These are phyloP conservation scores for Neurospora sublineolata DNA, from an alignment of 495 filamentous ascomycete species.

Conservation along the genomic window DNA sequence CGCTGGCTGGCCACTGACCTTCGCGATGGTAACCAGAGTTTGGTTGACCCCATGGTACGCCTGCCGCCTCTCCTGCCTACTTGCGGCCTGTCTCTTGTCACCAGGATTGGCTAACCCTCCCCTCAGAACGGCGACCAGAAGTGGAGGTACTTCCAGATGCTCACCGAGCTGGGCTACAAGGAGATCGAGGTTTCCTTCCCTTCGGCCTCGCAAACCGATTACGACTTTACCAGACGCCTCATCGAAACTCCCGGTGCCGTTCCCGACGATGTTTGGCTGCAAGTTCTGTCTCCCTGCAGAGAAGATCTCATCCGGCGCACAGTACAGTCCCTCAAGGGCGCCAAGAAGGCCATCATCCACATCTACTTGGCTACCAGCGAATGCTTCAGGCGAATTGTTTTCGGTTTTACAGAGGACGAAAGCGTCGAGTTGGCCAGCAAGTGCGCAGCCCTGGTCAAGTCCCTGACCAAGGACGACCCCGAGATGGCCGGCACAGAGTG, in stretches of 20 bases:
- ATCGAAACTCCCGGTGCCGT: slow-evolving; percentile 78
- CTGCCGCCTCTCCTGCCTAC: background rate
- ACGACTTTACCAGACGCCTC: slow-evolving; percentile 83
- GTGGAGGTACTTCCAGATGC: slow-evolving; percentile 89
- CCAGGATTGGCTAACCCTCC: slow-evolving; percentile 13
- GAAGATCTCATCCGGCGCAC: slow-evolving; percentile 86
- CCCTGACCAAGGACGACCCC: slow-evolving; percentile 92
- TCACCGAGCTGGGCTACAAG: slow-evolving; percentile 88
- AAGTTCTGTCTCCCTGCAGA: slow-evolving; percentile 87
- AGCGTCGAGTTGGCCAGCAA: slow-evolving; percentile 72
- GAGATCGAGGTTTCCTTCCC: slow-evolving; percentile 97
- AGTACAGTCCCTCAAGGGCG: slow-evolving; percentile 77
- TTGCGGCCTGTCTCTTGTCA: background rate
- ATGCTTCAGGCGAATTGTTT: slow-evolving; percentile 84
- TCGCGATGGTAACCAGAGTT: slow-evolving; percentile 78
- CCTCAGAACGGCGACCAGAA: slow-evolving; percentile 83
- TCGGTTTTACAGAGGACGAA: slow-evolving; percentile 74
- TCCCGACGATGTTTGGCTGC: slow-evolving; percentile 90
- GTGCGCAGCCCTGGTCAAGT: slow-evolving; percentile 77
- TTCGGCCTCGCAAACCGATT: slow-evolving; percentile 86
- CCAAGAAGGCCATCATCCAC: slow-evolving; percentile 94
- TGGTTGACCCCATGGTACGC: slow-evolving; percentile 80
- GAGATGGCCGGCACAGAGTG: slow-evolving; percentile 65
- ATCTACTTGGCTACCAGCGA: slow-evolving; percentile 92
- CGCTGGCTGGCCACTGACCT: slow-evolving; percentile 81